phyloP scores from a whole-genome alignment of 305 asterid genomes.

The Solanum hybrid region DNA sequence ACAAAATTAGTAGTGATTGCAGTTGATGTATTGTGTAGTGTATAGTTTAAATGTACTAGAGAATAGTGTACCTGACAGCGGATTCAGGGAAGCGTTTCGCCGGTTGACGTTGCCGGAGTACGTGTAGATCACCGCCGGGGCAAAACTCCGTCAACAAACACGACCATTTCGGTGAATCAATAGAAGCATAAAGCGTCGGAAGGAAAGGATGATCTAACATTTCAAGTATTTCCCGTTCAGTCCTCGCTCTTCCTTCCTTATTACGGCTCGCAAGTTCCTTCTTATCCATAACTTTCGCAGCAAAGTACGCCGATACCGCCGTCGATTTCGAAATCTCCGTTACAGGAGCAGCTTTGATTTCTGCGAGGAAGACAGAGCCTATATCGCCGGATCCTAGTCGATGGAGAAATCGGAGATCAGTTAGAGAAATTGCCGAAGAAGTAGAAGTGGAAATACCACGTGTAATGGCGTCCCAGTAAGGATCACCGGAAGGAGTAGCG shows the following conservation, averaged over 20 bases:
- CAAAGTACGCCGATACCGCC: constrained; percentile 37
- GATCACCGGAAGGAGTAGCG: constrained; percentile 56
- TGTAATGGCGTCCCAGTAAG: constrained; percentile 65
- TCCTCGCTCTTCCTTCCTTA: constrained; percentile 83
- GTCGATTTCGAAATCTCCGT: constrained; percentile 3
- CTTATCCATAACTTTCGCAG: constrained; percentile 94
- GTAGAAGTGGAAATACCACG: constrained; percentile 17
- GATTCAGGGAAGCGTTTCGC: constrained; percentile 78
- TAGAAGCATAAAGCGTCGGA: constrained; percentile 72
- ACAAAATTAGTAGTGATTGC: not conserved
- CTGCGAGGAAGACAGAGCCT: constrained; percentile 81
- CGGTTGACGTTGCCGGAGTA: constrained; percentile 96
- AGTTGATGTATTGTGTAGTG: not conserved
- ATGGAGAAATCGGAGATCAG: constrained; percentile 87
- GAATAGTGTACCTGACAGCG: constrained; percentile 63
- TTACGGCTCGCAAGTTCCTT: constrained; percentile 77
- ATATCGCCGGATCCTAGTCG: constrained; percentile 95
- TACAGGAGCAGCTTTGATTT: constrained; percentile 39
- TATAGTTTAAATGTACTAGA: not conserved
- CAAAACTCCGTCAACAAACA: constrained; percentile 87
- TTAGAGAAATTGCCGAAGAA: constrained; percentile 39
- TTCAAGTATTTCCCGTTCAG: constrained; percentile 82
- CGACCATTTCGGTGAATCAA: constrained; percentile 83
- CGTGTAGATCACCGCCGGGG: constrained; percentile 98
- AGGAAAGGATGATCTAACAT: constrained; percentile 86